Evolutionary conservation across 495 filamentous ascomycete genomes (phyloP).

Genomic region (Aspergillus egyptiacus): DNA sequence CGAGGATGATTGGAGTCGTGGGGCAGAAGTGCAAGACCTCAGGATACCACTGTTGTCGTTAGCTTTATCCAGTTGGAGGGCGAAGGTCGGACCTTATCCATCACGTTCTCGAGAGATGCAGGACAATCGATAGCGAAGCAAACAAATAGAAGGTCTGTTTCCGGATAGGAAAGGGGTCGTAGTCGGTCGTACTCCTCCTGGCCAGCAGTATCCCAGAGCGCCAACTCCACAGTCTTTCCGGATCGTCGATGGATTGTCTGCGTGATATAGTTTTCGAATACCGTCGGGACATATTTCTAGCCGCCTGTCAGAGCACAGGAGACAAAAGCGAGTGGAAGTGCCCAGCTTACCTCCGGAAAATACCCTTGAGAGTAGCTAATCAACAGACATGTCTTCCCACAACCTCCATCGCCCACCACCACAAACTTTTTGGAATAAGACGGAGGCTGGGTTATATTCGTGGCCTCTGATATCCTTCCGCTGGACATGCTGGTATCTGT

Average conservation of each 20-base stretch:
- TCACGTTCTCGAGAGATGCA: slow-evolving; percentile 94
- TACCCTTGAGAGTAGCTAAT: slow-evolving; percentile 98
- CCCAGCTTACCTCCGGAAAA: slow-evolving; percentile 76
- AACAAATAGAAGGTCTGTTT: slow-evolving; percentile 95
- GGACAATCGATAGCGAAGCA: slow-evolving; percentile 99
- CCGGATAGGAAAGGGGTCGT: slow-evolving; percentile 91
- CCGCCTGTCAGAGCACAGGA: slow-evolving; percentile 3
- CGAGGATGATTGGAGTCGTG: slow-evolving; percentile 88
- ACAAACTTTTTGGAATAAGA: slow-evolving; percentile 98
- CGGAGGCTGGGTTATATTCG: slow-evolving; percentile 79
- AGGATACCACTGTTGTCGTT: slow-evolving; percentile 76
- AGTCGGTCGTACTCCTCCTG: slow-evolving; percentile 98
- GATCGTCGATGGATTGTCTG: slow-evolving; percentile 80
- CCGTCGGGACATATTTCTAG: slow-evolving; percentile 98
- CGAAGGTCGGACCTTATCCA: slow-evolving; percentile 75
- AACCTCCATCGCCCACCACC: slow-evolving; percentile 95
- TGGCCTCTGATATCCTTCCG: slow-evolving; percentile 64
- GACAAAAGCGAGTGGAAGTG: too few relatives aligned
- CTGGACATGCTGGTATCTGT: slow-evolving; percentile 65
- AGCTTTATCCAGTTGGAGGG: not conserved
- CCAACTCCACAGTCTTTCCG: slow-evolving; percentile 91
- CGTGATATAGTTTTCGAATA: slow-evolving; percentile 99
- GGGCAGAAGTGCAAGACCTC: slow-evolving; percentile 99
- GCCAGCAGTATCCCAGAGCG: slow-evolving; percentile 96
- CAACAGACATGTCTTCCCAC: slow-evolving; percentile 96